A percentile compares a stretch with the other conserved stretches of the same genome.
Evolutionary conservation across 73 alveolate genomes (phyloP).

Genomic region (Paramecium primaurelia): DNA sequence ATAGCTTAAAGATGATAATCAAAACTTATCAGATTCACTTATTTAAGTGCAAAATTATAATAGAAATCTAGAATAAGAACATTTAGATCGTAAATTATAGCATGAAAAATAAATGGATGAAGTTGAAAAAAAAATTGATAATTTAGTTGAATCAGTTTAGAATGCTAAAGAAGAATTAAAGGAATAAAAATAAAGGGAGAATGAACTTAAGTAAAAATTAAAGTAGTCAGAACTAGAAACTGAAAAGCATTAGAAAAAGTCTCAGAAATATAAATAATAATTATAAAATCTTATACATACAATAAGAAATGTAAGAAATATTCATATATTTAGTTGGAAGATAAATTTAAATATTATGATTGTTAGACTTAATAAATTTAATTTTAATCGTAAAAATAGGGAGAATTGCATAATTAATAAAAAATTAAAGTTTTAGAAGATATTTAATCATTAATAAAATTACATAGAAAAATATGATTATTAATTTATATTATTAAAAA

Average conservation of each 20-base stretch:
- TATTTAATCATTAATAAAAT: constrained; percentile 11
- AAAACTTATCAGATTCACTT: not conserved
- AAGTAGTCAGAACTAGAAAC: not conserved
- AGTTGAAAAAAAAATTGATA: not conserved
- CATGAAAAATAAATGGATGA: constrained; percentile 37
- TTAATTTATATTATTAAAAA: not conserved
- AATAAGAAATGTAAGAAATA: not conserved
- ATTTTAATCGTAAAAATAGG: not conserved
- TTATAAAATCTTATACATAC: not conserved
- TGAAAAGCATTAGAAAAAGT: not conserved
- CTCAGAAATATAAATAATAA: not conserved
- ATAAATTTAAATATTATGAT: not conserved
- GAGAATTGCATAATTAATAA: not conserved
- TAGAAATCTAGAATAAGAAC: not conserved
- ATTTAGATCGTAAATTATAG: not conserved
- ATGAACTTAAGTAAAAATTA: not conserved
- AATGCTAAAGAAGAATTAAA: not conserved
- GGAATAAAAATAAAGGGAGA: not conserved
- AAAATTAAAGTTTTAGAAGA: constrained; percentile 42
- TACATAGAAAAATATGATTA: not conserved
- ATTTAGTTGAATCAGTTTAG: not conserved
- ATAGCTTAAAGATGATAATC: not conserved
- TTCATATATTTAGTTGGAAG: not conserved
- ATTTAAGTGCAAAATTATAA: not conserved
- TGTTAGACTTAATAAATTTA: not conserved